These are phyloP conservation scores for Arthrobotrys musiformis DNA, from an alignment of 2,329 filamentous ascomycete genomes.

Conservation along the genomic window DNA sequence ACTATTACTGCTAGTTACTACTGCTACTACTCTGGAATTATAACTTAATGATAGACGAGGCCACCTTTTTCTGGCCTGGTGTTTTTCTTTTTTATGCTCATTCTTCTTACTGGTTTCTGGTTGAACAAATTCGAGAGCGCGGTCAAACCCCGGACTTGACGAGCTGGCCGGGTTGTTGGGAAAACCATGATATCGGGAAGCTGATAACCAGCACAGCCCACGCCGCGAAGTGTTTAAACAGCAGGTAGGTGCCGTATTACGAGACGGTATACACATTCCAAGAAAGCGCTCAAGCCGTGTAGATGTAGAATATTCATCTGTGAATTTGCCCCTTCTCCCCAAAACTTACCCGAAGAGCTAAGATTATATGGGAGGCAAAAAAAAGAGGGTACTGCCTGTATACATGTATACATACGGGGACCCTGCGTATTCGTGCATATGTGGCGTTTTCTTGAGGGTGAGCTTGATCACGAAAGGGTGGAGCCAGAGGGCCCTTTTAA, in stretches of 20 bases:
- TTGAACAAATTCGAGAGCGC: neutral
- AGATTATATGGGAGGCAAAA: too few species aligned
- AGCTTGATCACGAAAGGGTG: constrained; percentile 24
- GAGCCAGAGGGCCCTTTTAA: constrained; percentile 10
- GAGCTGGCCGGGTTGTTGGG: neutral
- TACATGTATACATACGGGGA: neutral
- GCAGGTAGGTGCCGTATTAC: too few species aligned
- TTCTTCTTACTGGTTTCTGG: too few species aligned
- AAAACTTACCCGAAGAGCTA: constrained; percentile 31
- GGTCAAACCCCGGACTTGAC: neutral
- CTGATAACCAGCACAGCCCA: too few species aligned
- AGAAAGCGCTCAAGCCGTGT: too few species aligned
- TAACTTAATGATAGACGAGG: neutral
- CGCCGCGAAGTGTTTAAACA: too few species aligned
- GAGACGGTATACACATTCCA: too few species aligned
- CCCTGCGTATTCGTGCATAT: constrained; percentile 1
- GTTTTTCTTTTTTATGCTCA: neutral
- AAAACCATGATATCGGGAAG: too few species aligned
- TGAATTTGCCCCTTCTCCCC: too few species aligned
- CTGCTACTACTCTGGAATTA: neutral
- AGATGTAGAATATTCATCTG: too few species aligned
- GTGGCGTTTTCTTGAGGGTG: constrained; percentile 28
- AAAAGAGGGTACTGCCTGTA: neutral
- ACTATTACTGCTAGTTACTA: too few species aligned
- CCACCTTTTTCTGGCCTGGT: neutral